A percentile compares a stretch with the other conserved stretches of the same genome.
Conservation (phyloP, 129 eudicot species). For the Sambucus nigra region DNA sequence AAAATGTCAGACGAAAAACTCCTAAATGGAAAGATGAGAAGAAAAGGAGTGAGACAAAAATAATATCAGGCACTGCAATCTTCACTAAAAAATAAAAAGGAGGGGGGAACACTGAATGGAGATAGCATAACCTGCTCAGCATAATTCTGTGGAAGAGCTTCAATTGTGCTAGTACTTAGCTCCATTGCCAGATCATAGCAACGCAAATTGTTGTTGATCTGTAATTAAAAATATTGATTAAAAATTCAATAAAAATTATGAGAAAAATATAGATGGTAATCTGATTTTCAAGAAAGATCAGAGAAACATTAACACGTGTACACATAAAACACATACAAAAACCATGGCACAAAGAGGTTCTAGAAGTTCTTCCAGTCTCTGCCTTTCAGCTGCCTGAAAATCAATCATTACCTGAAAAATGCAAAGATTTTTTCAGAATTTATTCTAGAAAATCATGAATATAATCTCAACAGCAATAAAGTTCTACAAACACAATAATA, state of each 20-base stretch:
- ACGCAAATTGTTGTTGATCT: conserved; percentile 90
- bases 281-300: conserved; percentile 1
- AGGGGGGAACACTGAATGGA: not conserved
- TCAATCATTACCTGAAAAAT: conserved; percentile 75
- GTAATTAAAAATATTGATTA: conserved; percentile 14
- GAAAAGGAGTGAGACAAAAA: no score
- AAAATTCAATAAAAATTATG: conserved; percentile 4
- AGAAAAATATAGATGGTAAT: conserved; percentile 5
- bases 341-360: conserved; percentile 97
- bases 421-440: conserved; percentile 11
- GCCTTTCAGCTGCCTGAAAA: conserved; percentile 89
- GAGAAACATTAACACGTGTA: not conserved
- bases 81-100: no score
- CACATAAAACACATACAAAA: conserved; percentile 10
- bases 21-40: no score
- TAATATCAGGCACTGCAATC: no score
- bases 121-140: conserved; percentile 74
- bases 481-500: not conserved
- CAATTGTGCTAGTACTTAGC: conserved; percentile 82
- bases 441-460: conserved; percentile 2
- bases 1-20: no score
- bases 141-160: conserved; percentile 81
- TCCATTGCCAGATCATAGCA: conserved; percentile 99
- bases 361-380: conserved; percentile 84
- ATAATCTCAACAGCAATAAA: not conserved